Evolutionary conservation across 805 yeast genomes (phyloP).

Genomic region (Hanseniaspora meyeri): DNA sequence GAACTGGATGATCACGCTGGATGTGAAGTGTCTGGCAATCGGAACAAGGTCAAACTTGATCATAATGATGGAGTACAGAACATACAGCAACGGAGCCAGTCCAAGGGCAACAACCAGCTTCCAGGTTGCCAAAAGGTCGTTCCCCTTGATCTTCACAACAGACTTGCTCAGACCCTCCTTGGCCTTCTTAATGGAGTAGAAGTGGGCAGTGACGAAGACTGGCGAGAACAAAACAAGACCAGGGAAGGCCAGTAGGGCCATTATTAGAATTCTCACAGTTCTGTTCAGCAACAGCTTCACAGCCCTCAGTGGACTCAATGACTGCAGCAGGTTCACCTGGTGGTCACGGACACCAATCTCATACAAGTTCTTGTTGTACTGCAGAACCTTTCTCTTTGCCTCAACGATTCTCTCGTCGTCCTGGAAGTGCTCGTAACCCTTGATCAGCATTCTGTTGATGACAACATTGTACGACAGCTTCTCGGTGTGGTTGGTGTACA

Average conservation of each 20-base stretch:
- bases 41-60: slow-evolving; percentile 21
- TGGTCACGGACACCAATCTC: slow-evolving; percentile 54
- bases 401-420: slow-evolving; percentile 55
- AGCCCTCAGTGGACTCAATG: slow-evolving; percentile 39
- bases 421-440: slow-evolving; percentile 59
- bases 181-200: slow-evolving; percentile 62
- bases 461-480: slow-evolving; percentile 72
- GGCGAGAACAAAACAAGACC: slow-evolving; percentile 85
- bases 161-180: slow-evolving; percentile 71
- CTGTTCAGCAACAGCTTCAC: slow-evolving; percentile 46
- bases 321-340: slow-evolving; percentile 44
- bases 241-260: slow-evolving; percentile 62
- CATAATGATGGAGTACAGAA: slow-evolving; percentile 61
- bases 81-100: slow-evolving; percentile 74
- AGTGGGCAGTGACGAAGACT: slow-evolving; percentile 66
- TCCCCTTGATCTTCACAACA: slow-evolving; percentile 79
- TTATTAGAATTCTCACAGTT: slow-evolving; percentile 40
- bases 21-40: slow-evolving; percentile 13
- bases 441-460: slow-evolving; percentile 74
- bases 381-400: slow-evolving; percentile 49
- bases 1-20: slow-evolving; percentile 28
- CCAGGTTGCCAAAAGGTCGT: slow-evolving; percentile 96
- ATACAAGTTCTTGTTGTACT: slow-evolving; percentile 54
- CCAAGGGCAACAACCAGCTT: slow-evolving; percentile 82
- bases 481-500: slow-evolving; percentile 41